Percentiles rank a stretch among this genome's conserved stretches.
These are phyloP conservation scores for Penicillium soppii DNA, from an alignment of 495 filamentous ascomycete species.

Conservation along the genomic window DNA sequence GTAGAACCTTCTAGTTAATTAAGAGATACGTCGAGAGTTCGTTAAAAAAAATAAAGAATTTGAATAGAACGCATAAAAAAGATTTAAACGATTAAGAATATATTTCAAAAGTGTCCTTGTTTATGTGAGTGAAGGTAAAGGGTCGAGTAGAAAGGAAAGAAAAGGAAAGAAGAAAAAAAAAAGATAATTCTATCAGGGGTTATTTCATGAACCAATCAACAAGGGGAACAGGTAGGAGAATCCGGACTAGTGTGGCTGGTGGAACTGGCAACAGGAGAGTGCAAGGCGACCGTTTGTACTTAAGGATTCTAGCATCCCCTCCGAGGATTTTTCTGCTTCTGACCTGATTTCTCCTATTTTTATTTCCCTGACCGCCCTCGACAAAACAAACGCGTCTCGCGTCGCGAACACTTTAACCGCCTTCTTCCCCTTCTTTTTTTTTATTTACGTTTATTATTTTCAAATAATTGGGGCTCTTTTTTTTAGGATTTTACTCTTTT, in stretches of 20 bases:
- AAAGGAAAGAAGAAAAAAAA: constrained; percentile 4
- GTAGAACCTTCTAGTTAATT: background rate
- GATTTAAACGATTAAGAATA: background rate
- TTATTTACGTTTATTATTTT: constrained; percentile 12
- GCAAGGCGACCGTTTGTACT: constrained; percentile 47
- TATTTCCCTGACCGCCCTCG: constrained; percentile 27
- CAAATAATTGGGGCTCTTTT: constrained; percentile 14
- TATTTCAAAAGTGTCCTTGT: too few species aligned
- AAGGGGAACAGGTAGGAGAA: constrained; percentile 36
- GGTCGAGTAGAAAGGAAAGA: background rate
- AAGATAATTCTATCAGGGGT: constrained; percentile 29
- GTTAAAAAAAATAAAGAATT: background rate
- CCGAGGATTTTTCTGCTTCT: constrained; percentile 38
- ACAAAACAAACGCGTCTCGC: constrained; percentile 31
- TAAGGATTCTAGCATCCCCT: constrained; percentile 52
- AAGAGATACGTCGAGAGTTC: too few species aligned
- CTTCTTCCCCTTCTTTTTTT: constrained; percentile 9
- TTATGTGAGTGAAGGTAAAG: too few species aligned
- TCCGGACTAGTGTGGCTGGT: constrained; percentile 37
- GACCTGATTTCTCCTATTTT: constrained; percentile 33
- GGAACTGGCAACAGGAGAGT: constrained; percentile 42
- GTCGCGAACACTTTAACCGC: constrained; percentile 22
- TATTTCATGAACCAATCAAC: constrained; percentile 16
- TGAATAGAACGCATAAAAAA: background rate
- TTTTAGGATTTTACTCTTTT: constrained; percentile 1